Evolutionary conservation across 768 basidiomycete species (phyloP).

Genomic region (Suillus variegatus): DNA sequence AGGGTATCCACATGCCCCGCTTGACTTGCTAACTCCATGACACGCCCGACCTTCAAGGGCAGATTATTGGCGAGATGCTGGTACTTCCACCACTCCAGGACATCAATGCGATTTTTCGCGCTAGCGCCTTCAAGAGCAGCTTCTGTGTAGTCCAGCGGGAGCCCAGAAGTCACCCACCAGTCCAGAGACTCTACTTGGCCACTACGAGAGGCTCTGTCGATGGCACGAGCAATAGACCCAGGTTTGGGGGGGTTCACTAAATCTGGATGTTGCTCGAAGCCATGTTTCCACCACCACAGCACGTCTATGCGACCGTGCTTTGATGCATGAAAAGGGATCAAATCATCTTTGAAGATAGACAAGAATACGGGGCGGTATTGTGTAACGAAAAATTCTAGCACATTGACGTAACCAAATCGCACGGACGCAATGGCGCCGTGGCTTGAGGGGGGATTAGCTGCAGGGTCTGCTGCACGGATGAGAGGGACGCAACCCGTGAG

Average conservation of each 20-base stretch:
- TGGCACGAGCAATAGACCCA: slow-evolving; percentile 61
- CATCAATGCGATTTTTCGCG: slow-evolving; percentile 71
- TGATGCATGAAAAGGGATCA: slow-evolving; percentile 79
- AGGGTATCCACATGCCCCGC: slow-evolving; percentile 75
- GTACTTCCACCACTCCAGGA: slow-evolving; percentile 83
- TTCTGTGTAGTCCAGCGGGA: slow-evolving; percentile 74
- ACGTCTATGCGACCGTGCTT: slow-evolving; percentile 70
- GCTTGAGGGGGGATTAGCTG: slow-evolving; percentile 60
- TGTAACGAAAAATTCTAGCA: slow-evolving; percentile 73
- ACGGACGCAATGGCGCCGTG: slow-evolving; percentile 67
- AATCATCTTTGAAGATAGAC: slow-evolving; percentile 60
- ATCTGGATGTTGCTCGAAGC: slow-evolving; percentile 59
- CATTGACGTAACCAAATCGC: slow-evolving; percentile 73
- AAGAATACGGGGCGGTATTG: slow-evolving; percentile 67
- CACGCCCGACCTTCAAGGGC: slow-evolving; percentile 78
- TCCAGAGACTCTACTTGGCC: slow-evolving; percentile 75
- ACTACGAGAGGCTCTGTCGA: slow-evolving; percentile 78
- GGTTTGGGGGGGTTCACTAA: slow-evolving; percentile 56
- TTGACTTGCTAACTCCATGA: slow-evolving; percentile 83
- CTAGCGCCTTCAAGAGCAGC: slow-evolving; percentile 80
- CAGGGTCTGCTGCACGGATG: slow-evolving; percentile 62
- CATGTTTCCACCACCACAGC: slow-evolving; percentile 82
- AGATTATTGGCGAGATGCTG: slow-evolving; percentile 50
- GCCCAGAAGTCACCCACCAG: slow-evolving; percentile 77
- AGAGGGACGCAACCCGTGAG: slow-evolving; percentile 60